Evolutionary conservation across 2,329 filamentous ascomycete genomes (phyloP), one percentile per base, ranked within the genome.

Genomic region (Ascochyta pisi): DNA sequence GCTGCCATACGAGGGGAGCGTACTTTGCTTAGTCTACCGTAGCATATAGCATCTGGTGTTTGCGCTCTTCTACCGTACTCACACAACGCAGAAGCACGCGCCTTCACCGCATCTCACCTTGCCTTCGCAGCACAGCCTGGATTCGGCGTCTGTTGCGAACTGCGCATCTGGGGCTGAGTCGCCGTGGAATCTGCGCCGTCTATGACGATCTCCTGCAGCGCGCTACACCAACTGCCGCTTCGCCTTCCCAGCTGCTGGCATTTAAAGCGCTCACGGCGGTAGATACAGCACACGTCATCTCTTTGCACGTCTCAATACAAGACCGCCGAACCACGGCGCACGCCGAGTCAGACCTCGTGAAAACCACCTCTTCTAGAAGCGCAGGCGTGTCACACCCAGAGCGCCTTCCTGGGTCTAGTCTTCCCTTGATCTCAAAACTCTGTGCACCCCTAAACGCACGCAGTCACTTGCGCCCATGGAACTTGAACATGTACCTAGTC

Each of bases 151-250:
- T 27, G 24, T 48, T 43, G 42, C 53, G 53, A 51, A 34, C 40
- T 43, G 42, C 53, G 53, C 47, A 34, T 31, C 10, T 37, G 47
- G 54, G 58, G 45, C 49, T 35, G 34, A 34, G 41, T 40, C 38
- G 58, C 53, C 49, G 47, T 54, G 39, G 29, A 49, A 33, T 49
- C 27, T 42, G 27, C 43, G 41, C 58, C 54, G 52, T 58, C 48
- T 41, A 64, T 66, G 61, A 66, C 63, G 63, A 61, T 40, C 26
- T 24, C 56, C 29, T 64, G 63, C 63, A 64, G 51, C n/a, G 43
- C 55, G 58, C 63, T 61, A 46, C 54, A 51, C 44, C 34, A 43
- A 50, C 38, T 54, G 33, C 35, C 38, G 44, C 39, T 39, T 46
- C 45, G 46, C 41, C 23, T n/a, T 41, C 27, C 43, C 50, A n/a